Evolutionary conservation across 2,329 filamentous ascomycete species (phyloP), one percentile per base, ranked within the genome.

Genomic region (Penicillium polonicum): DNA sequence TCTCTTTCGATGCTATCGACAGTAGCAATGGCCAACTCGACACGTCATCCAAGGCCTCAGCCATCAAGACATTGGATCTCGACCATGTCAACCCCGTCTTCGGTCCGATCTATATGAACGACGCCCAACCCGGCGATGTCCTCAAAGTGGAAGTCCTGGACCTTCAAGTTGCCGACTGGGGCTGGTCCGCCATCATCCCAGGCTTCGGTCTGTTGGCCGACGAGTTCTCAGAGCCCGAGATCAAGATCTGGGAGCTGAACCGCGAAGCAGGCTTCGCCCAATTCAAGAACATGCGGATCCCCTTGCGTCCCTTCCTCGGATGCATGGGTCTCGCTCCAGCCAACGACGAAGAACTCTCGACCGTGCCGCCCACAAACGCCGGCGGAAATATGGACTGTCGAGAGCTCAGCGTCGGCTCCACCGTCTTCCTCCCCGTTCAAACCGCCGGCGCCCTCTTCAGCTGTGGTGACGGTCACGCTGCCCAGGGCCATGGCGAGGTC

Each of bases 301-400:
- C 81, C 1, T 71, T 82, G 12, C 72, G 76, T 23, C 82, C 82
- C 0, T 84, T 83, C 66, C 72, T 83, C 10, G 82, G 82, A 21
- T 76, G 82, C 31, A 79, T 83, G 60, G 82, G 81, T 33, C 71
- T 84, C 5, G 81, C 82, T 0, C 81, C 78, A 0, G 76, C 73
- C 10, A 72, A 68, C 12, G 70, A 74, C 23, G 79, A 76, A 27
- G 77, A 81, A 45, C 76, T 81, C 51, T 74, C 74, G 27, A 83
- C 78, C 4, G 80, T 84, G 19, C 81, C 81, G 25, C 81, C 82
- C 0, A 78, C 79, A 48, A 73, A 78, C 27, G 79, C 77, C 4
- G 82, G 82, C 48, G 82, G 82, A n/a, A 84, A 84, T 64, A 76
- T 84, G 48, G 82, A 84, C 66, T 82, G 80, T 60, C 78, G 78